Percentiles rank a stretch among this genome's conserved stretches.
Conservation (phyloP, 768 basidiomycete species). For the Termitomyces sp. region DNA sequence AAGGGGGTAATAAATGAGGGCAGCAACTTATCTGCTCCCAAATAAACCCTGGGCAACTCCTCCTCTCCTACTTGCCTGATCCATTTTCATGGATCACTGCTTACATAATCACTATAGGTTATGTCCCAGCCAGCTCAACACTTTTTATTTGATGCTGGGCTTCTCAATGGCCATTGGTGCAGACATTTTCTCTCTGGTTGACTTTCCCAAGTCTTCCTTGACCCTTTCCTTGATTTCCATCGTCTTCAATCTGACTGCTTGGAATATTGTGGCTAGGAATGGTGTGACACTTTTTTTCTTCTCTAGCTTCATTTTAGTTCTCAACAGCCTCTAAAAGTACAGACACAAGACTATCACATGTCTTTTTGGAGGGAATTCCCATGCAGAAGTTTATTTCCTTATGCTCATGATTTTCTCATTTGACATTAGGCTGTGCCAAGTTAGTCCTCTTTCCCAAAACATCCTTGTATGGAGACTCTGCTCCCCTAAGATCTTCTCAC, state of each 20-base stretch:
- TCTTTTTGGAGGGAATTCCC: constrained; percentile 69
- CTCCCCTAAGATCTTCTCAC: too few species aligned
- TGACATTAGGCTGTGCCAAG: constrained; percentile 78
- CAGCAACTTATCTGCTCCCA: too few species aligned
- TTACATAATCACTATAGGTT: constrained; percentile 3
- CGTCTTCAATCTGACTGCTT: constrained; percentile 88
- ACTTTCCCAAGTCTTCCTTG: constrained; percentile 64
- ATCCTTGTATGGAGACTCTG: too few species aligned
- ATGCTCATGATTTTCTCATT: constrained; percentile 80
- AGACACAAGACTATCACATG: constrained; percentile 86
- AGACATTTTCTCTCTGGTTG: constrained; percentile 34
- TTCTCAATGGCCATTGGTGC: constrained; percentile 13
- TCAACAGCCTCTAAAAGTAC: constrained; percentile 37
- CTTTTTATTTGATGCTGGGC: constrained; percentile 7
- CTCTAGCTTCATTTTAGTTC: background rate
- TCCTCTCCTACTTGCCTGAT: too few species aligned
- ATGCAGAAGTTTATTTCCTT: constrained; percentile 83
- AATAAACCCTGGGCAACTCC: too few species aligned
- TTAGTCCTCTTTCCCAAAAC: too few species aligned
- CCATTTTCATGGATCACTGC: background rate
- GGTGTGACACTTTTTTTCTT: constrained; percentile 44
- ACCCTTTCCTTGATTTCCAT: constrained; percentile 66
- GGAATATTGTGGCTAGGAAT: constrained; percentile 94
- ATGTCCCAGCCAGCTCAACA: constrained; percentile 5
- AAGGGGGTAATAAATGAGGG: too few species aligned